phyloP scores from a whole-genome alignment of 2,329 filamentous ascomycete genomes.

The Cyanodermella asteris region DNA sequence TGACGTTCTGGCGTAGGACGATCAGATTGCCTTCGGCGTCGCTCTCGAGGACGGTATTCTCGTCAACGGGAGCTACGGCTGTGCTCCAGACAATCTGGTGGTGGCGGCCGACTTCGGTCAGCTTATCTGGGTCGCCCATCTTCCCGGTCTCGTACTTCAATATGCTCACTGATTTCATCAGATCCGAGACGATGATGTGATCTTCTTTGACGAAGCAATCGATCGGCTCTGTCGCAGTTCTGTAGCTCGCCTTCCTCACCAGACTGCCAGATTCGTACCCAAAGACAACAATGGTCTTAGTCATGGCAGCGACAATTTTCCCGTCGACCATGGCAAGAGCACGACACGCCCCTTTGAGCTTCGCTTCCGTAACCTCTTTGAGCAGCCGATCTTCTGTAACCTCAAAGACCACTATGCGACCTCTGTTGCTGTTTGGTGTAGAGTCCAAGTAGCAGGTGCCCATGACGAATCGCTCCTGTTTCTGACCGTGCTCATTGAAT shows the following conservation, averaged over 20 bases:
- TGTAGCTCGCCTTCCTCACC: constrained; percentile 50
- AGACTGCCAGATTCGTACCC: constrained; percentile 16
- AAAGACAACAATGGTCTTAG: constrained; percentile 54
- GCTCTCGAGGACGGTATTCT: constrained; percentile 56
- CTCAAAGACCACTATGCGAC: constrained; percentile 68
- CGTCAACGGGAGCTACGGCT: constrained; percentile 48
- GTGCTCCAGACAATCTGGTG: constrained; percentile 68
- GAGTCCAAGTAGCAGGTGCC: constrained; percentile 62
- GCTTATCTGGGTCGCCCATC: constrained; percentile 34
- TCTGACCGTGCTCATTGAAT: constrained; percentile 35
- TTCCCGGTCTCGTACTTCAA: constrained; percentile 44
- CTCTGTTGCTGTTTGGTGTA: constrained; percentile 33
- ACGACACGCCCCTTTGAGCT: constrained; percentile 60
- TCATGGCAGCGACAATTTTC: constrained; percentile 66
- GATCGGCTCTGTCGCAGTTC: constrained; percentile 64
- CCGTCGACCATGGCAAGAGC: constrained; percentile 53
- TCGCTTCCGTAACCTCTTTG: constrained; percentile 46
- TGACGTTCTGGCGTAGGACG: constrained; percentile 50
- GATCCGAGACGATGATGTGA: constrained; percentile 63
- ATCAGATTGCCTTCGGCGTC: constrained; percentile 78
- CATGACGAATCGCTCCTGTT: constrained; percentile 64
- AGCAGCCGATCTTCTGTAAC: constrained; percentile 53
- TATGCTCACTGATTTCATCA: constrained; percentile 81
- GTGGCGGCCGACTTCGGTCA: constrained; percentile 59
- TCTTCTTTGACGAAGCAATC: constrained; percentile 47